phyloP scores from a whole-genome alignment of 495 filamentous ascomycete species.

The Lepidopterella palustris region DNA sequence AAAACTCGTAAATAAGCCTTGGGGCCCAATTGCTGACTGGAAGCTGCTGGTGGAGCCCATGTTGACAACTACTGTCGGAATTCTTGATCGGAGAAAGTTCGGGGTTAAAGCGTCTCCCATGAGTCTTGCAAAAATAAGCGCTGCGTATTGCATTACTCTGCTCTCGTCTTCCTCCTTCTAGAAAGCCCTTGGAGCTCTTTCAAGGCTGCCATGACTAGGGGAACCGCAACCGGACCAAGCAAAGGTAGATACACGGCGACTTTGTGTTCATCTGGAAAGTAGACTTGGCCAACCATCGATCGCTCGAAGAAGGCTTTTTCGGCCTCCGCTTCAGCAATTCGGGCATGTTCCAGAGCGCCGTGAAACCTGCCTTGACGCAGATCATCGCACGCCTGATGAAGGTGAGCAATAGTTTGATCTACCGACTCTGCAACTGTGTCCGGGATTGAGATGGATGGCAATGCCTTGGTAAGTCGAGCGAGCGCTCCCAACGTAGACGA shows the following conservation, averaged over 20 bases:
- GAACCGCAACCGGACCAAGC: conserved; percentile 86
- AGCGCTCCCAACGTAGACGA: conserved; percentile 92
- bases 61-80: no score
- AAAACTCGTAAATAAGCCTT: no score
- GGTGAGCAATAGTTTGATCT: conserved; percentile 65
- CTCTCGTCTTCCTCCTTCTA: conserved; percentile 32
- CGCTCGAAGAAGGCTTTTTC: conserved; percentile 98
- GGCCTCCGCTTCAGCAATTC: conserved; percentile 79
- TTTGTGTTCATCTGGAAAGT: conserved; percentile 97
- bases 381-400: conserved; percentile 67
- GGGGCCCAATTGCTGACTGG: no score
- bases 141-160: background rate
- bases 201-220: conserved; percentile 69
- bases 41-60: no score
- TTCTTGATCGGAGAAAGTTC: no score
- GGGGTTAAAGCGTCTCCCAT: background rate
- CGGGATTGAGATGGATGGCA: conserved; percentile 88
- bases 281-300: conserved; percentile 97
- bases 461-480: conserved; percentile 73
- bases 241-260: conserved; percentile 93
- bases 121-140: background rate
- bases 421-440: conserved; percentile 80
- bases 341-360: conserved; percentile 65
- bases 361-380: conserved; percentile 60
- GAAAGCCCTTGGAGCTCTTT: conserved; percentile 65